Base-by-base conservation (phyloP, 345 rosid species). In the Psidium friedrichsthalianum region DNA sequence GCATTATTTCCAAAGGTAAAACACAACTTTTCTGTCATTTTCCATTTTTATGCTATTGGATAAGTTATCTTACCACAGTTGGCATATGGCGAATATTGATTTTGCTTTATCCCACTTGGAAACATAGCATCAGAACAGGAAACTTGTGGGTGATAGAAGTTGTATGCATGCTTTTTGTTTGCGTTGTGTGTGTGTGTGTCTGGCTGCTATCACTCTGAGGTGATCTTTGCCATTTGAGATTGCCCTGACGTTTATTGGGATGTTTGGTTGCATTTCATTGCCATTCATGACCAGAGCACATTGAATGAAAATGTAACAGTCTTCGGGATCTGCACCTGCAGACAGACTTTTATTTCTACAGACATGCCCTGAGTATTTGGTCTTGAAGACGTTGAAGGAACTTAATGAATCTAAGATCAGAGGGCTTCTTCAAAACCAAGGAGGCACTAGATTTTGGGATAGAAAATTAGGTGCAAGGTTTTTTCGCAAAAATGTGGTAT, bases 1-100 rank as follows among this genome's bases (percentile, higher is more conserved):
- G 98, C 98, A 86, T 90, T 96, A 82, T 96, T 94, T 89, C 98
- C 98, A 6, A 94, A 93, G 96, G 98, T 93, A 86, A 83, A 69
- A 53, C 54, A 64, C 44, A 64, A 64, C 44, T 64, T 64, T 16
- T 64, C 78, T 64, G 78, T 64, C 36, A 64, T 64, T 32, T 32
- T 16, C 44, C 22, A 15, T 32, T 11, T 32, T 64, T 8, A 64
- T 61, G 16, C 32, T 16, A 15, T 29, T 64, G 11, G 22, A 49
- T 18, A 64, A 64, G 44, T 64, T 64, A 29, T 10, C 44, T 64
- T 64, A 4, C 74, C 13, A 32, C 20, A 27, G 40, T 36, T 18
- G 32, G 74, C 76, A 64, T 29, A 64, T 16, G 22, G 32, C 22
- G 76, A 64, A 64, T 64, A 64, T 29, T 64, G 9, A 21, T 64